A percentile compares a stretch with the other conserved stretches of the same genome.
Evolutionary conservation across 768 basidiomycete genomes (phyloP).

Genomic region (Xerocomellus intermedius): DNA sequence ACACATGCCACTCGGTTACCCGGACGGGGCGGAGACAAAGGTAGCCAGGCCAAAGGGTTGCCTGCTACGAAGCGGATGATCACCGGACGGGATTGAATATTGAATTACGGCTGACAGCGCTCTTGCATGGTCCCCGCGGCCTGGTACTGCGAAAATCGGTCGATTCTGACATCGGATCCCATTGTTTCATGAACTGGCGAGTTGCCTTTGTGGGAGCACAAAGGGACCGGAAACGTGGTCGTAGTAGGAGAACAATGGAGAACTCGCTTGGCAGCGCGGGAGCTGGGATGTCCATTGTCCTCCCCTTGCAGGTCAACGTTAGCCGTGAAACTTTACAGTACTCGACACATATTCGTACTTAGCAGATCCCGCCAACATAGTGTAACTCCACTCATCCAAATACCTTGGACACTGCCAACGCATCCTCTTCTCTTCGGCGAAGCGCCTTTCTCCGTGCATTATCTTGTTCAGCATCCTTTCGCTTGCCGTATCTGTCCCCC

Average conservation of each 20-base stretch:
- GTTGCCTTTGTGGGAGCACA: slow-evolving; percentile 32
- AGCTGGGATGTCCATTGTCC: slow-evolving; percentile 17
- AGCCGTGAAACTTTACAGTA: background rate
- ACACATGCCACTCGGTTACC: slow-evolving; percentile 27
- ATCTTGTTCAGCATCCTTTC: slow-evolving; percentile 79
- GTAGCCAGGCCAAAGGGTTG: slow-evolving; percentile 12
- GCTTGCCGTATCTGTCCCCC: slow-evolving; percentile 76
- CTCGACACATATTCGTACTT: background rate
- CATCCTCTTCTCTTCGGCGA: slow-evolving; percentile 68
- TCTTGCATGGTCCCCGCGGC: background rate
- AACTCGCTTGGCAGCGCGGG: slow-evolving; percentile 16
- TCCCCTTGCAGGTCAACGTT: background rate
- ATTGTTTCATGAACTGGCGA: slow-evolving; percentile 25
- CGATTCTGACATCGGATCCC: slow-evolving; percentile 3
- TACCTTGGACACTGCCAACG: slow-evolving; percentile 81
- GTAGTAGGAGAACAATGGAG: slow-evolving; percentile 31
- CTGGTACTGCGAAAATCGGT: background rate
- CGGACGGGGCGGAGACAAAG: slow-evolving; percentile 32
- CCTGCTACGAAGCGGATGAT: background rate
- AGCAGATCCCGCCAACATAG: background rate
- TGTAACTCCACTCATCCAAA: slow-evolving; percentile 60
- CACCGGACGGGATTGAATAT: slow-evolving; percentile 1
- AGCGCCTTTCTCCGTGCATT: slow-evolving; percentile 59
- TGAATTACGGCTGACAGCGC: background rate
- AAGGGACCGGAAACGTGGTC: slow-evolving; percentile 19